Conservation (phyloP, 768 basidiomycete species). For the Kwoniella dejecticola region DNA sequence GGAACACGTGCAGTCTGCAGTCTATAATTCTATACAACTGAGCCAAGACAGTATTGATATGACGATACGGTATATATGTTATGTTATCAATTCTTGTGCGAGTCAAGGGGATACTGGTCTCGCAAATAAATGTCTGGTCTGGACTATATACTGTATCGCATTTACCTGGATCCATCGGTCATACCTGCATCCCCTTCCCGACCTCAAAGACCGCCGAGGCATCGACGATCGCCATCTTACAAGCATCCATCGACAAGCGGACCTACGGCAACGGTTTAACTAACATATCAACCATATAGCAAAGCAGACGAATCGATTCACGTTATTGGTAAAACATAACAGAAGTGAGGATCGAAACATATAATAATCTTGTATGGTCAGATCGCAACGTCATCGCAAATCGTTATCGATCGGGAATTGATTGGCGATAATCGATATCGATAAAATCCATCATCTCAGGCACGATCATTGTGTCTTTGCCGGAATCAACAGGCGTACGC, state of each 20-base stretch:
- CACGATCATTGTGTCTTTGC: neutral
- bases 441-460: neutral
- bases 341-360: neutral
- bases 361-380: too few species aligned
- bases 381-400: slow-evolving; percentile 10
- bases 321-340: neutral
- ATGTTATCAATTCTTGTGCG: too few species aligned
- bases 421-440: slow-evolving; percentile 9
- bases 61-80: neutral
- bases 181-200: too few species aligned
- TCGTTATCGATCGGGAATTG: slow-evolving; percentile 19
- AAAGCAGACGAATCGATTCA: neutral
- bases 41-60: neutral
- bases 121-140: too few species aligned
- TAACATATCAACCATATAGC: too few species aligned
- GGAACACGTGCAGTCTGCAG: neutral
- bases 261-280: too few species aligned
- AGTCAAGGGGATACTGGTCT: too few species aligned
- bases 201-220: too few species aligned
- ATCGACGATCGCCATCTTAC: too few species aligned
- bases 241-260: too few species aligned
- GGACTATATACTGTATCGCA: too few species aligned
- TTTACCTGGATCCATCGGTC: too few species aligned
- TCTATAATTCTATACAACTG: neutral
- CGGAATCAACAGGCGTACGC: neutral